These are phyloP conservation scores for Artomyces pyxidatus DNA, from an alignment of 768 basidiomycete species.

Conservation along the genomic window DNA sequence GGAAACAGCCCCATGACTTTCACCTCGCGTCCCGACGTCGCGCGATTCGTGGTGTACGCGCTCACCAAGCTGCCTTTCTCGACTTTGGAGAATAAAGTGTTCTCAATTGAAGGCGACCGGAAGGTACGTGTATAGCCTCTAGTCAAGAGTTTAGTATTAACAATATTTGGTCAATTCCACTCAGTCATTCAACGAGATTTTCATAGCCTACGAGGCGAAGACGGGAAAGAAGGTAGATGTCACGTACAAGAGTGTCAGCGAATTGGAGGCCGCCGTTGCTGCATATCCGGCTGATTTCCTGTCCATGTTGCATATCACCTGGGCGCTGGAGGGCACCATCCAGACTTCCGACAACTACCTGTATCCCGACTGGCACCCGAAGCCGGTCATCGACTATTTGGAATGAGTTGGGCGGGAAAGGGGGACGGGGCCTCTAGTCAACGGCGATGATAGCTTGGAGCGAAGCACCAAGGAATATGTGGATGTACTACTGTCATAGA, in stretches of 20 bases:
- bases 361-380: background rate
- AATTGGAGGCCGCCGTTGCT: background rate
- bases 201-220: background rate
- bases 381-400: background rate
- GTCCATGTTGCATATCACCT: background rate
- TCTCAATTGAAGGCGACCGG: background rate
- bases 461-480: too few species aligned
- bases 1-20: conserved; percentile 4
- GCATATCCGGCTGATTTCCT: conserved; percentile 4
- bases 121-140: background rate
- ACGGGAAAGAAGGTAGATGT: background rate
- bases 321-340: background rate
- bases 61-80: conserved; percentile 2
- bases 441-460: too few species aligned
- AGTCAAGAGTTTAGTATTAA: too few species aligned
- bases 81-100: background rate
- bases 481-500: too few species aligned
- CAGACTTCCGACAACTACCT: background rate
- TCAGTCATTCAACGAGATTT: conserved; percentile 7
- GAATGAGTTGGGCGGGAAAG: too few species aligned
- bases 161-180: too few species aligned
- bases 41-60: conserved; percentile 8
- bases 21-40: conserved; percentile 7
- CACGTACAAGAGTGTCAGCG: background rate
- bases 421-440: too few species aligned